Conservation (phyloP, 306 rosid genomes). For the Dryas alaskensis region DNA sequence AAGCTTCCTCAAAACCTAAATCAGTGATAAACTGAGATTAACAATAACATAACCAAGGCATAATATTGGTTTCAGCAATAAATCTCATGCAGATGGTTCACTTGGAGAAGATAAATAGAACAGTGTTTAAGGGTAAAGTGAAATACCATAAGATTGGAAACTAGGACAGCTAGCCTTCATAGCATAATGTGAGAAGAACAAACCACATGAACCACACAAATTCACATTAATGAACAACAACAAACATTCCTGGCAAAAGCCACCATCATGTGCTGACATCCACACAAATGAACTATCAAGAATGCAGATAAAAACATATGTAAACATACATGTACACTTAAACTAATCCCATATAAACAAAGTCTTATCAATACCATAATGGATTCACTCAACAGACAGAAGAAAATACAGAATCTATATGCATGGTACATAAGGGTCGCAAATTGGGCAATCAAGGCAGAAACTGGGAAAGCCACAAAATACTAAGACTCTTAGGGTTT, state of each 20-base stretch:
- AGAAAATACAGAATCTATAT: no score
- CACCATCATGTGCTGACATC: no score
- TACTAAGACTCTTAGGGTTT: no score
- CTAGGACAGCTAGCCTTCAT: background rate
- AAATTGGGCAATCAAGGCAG: no score
- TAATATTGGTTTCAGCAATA: background rate
- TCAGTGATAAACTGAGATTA: background rate
- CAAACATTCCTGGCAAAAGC: background rate
- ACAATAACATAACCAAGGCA: background rate
- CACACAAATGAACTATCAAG: no score
- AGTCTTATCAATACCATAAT: no score
- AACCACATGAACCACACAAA: background rate
- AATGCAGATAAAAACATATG: no score
- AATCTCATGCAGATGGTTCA: background rate
- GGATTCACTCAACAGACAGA: no score
- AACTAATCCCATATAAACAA: no score
- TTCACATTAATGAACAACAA: background rate
- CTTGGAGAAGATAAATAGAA: background rate
- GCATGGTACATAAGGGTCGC: no score
- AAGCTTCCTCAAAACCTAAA: slow-evolving; percentile 85
- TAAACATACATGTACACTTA: no score
- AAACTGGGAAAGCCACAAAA: no score
- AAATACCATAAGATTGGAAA: background rate
- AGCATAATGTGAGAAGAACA: background rate
- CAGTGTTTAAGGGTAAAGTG: background rate